phyloP scores from a whole-genome alignment of 768 basidiomycete genomes.

The Xanthoconium stramineum region DNA sequence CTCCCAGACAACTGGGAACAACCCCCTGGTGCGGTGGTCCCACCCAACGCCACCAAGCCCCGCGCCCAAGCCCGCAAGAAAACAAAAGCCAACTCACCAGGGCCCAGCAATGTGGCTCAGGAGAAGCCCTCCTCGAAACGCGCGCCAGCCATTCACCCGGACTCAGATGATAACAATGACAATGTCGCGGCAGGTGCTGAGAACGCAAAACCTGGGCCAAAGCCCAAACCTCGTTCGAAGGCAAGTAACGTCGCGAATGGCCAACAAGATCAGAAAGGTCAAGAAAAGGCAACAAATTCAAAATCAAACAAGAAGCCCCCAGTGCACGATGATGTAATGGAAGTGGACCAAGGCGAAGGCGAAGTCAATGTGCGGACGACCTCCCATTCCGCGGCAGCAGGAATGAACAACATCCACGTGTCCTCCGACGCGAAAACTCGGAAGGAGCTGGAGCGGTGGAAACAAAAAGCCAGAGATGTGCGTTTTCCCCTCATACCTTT shows the following conservation, averaged over 20 bases:
- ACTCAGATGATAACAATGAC: background rate
- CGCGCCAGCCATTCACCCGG: background rate
- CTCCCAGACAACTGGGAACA: slow-evolving; percentile 23
- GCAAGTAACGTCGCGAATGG: background rate
- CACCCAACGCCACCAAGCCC: slow-evolving; percentile 9
- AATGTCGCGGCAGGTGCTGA: background rate
- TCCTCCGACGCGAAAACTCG: slow-evolving; percentile 13
- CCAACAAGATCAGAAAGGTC: slow-evolving; percentile 6
- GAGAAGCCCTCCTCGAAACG: slow-evolving; percentile 21
- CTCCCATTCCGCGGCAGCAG: slow-evolving; percentile 3
- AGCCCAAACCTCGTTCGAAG: slow-evolving; percentile 20
- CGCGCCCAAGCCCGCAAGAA: slow-evolving; percentile 21
- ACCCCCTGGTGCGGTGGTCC: background rate
- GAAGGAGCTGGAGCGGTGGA: slow-evolving; percentile 31
- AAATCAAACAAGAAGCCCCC: slow-evolving; percentile 10
- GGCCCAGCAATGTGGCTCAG: slow-evolving; percentile 9
- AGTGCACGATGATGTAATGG: slow-evolving; percentile 10
- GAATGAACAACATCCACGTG: slow-evolving; percentile 9
- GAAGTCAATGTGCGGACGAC: background rate
- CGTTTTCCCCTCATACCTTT: background rate
- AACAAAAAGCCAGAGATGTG: slow-evolving; percentile 29
- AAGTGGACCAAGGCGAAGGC: slow-evolving; percentile 9
- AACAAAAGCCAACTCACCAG: slow-evolving; percentile 11
- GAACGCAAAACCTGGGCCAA: slow-evolving; percentile 9
- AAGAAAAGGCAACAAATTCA: slow-evolving; percentile 6